These are phyloP conservation scores for Cichorium intybus DNA, from an alignment of 140 eudicot genomes.

Conservation along the genomic window DNA sequence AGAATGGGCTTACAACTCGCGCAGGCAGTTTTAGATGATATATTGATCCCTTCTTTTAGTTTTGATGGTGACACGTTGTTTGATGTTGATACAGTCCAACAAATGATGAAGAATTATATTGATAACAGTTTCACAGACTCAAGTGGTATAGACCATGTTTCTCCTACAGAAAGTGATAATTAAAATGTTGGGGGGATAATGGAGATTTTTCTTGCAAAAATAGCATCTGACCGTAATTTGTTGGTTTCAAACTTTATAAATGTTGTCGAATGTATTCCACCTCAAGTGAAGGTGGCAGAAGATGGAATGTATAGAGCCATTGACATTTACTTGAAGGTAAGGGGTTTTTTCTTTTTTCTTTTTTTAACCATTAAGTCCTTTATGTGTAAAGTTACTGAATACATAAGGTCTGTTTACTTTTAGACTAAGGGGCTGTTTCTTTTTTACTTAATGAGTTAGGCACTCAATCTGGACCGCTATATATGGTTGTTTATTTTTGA, in stretches of 20 bases:
- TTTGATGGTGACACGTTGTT: slow-evolving; percentile 76
- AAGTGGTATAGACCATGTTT: slow-evolving; percentile 32
- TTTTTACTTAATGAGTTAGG: too few relatives aligned
- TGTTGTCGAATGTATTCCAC: slow-evolving; percentile 75
- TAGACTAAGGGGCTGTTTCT: too few relatives aligned
- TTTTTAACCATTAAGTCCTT: not conserved
- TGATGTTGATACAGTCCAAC: slow-evolving; percentile 82
- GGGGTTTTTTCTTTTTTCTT: not conserved
- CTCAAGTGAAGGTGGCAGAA: slow-evolving; percentile 60
- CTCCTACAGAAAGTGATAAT: slow-evolving; percentile 39
- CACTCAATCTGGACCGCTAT: too few relatives aligned
- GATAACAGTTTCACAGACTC: slow-evolving; percentile 43
- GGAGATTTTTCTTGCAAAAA: slow-evolving; percentile 84
- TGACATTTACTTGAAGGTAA: slow-evolving; percentile 89
- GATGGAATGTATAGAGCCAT: slow-evolving; percentile 97
- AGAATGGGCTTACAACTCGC: slow-evolving; percentile 74
- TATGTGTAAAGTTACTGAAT: too few relatives aligned
- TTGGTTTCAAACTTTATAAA: slow-evolving; percentile 55
- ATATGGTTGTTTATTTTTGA: too few relatives aligned
- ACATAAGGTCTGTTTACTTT: too few relatives aligned
- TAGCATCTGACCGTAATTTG: slow-evolving; percentile 78
- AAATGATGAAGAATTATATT: slow-evolving; percentile 55
- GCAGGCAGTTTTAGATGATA: slow-evolving; percentile 88
- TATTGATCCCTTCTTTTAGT: slow-evolving; percentile 74
- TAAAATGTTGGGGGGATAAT: slow-evolving; percentile 73